Base-by-base conservation (phyloP, 495 filamentous ascomycete species). In the Daldinia caldariorum region DNA sequence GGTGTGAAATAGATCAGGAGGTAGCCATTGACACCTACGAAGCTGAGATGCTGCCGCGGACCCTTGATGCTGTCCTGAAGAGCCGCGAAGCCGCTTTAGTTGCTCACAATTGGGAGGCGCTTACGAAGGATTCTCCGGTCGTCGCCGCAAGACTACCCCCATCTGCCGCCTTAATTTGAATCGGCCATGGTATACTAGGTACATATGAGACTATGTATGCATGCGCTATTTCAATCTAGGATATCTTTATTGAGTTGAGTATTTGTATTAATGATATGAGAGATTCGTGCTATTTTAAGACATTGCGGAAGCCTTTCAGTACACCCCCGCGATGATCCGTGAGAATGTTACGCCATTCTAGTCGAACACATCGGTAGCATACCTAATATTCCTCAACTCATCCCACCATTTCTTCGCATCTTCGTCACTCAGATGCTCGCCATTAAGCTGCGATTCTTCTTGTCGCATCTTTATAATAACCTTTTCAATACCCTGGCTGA, bases 361-460 rank as follows among this genome's bases (percentile, higher is more conserved):
- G 57, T 81, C 82, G 82, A 90, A 91, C 57, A 89, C 84, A 79
- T 90, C 88, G 56, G 84, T 89, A 35, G 86, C 84, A 83, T 83
- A 89, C 66, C 89, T 78, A 69, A 86, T 82, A 64, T 88, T 83
- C 70, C 81, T 83, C 66, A 87, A 69, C 39, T 68, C 70, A 20
- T 83, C 75, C 73, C 88, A 85, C 84, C 80, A 85, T 63, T 81
- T 78, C 67, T 83, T 75, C 32, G 79, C 81, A 63, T 84, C 78
- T 29, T 84, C 80, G 39, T 78, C 79, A 22, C 58, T 73, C 3
- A 66, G 26, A 5, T 41, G 0, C n/a, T 62, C 58, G 7, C 68
- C 61, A 35, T 58, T 63, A 5, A 54, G 43, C 75, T 71, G 59
- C 8, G 71, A 64, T 45, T 77, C 87, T 62, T 89, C 85, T 50